A percentile compares a stretch with the other conserved stretches of the same genome.
Conservation (phyloP, 768 basidiomycete genomes). For the Jaapia argillacea region DNA sequence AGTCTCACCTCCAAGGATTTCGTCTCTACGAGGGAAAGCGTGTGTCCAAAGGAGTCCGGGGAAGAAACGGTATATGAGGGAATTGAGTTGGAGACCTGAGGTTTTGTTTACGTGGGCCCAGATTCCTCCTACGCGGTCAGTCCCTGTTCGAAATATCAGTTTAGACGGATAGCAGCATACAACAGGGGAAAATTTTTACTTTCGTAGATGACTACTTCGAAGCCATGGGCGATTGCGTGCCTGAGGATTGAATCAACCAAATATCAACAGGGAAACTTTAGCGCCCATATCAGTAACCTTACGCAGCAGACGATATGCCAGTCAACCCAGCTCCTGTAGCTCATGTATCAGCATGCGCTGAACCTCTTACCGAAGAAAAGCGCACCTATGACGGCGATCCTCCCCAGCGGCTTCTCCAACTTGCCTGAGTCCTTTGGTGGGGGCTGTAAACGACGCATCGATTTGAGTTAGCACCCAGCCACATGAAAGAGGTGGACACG, state of each 20-base stretch:
- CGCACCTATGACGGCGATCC: constrained; percentile 43
- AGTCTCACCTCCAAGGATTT: constrained; percentile 32
- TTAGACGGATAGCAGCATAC: not conserved
- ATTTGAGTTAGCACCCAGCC: not conserved
- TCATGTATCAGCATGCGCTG: no score
- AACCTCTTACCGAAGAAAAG: no score
- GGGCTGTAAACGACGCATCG: constrained; percentile 1
- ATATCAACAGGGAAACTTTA: not conserved
- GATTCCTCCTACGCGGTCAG: constrained; percentile 32
- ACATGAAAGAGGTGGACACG: constrained; percentile 3
- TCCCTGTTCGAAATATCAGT: constrained; percentile 6
- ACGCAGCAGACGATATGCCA: constrained; percentile 42
- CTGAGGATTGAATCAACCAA: constrained; percentile 8
- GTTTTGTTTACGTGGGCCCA: constrained; percentile 44
- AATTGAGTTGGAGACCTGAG: constrained; percentile 40
- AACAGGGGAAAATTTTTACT: constrained; percentile 9
- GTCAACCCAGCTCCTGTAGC: constrained; percentile 41
- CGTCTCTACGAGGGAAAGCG: constrained; percentile 37
- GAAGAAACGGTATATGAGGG: constrained; percentile 40
- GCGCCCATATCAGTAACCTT: constrained; percentile 7
- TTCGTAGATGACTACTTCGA: constrained; percentile 43
- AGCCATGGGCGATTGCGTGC: constrained; percentile 38
- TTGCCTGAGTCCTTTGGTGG: constrained; percentile 13
- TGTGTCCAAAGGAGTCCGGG: constrained; percentile 32
- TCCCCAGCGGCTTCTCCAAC: constrained; percentile 24